phyloP scores from a whole-genome alignment of 139 green algal genomes.

The Monoraphidium neglectum region DNA sequence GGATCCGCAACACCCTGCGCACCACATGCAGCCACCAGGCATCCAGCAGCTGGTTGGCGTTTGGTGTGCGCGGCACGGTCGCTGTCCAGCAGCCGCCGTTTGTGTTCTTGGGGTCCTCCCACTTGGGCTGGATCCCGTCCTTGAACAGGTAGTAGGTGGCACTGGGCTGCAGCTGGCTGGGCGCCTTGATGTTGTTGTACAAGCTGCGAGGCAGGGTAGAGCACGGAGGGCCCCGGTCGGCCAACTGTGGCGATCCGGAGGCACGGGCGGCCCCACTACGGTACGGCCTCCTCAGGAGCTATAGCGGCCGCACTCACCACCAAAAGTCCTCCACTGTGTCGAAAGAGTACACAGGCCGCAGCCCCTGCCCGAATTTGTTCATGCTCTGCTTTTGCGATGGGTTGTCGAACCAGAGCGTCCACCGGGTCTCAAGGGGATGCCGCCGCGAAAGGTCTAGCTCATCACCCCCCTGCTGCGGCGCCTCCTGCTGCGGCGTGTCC shows the following conservation, averaged over 20 bases:
- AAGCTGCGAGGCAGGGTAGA: conserved; percentile 69
- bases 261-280: background rate
- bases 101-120: conserved; percentile 93
- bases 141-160: conserved; percentile 98
- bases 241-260: background rate
- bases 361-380: conserved; percentile 67
- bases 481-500: conserved; percentile 17
- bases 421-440: conserved; percentile 73
- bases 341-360: conserved; percentile 93
- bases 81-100: conserved; percentile 93
- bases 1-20: conserved; percentile 11
- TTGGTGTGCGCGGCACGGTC: conserved; percentile 54
- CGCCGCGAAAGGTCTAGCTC: conserved; percentile 54
- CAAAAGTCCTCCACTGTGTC: conserved; percentile 98
- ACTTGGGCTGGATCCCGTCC: conserved; percentile 97
- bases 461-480: background rate
- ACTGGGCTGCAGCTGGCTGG: conserved; percentile 78
- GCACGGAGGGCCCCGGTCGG: background rate
- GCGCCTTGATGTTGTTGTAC: conserved; percentile 99
- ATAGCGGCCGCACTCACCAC: conserved; percentile 73
- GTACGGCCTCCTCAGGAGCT: background rate
- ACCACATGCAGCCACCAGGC: conserved; percentile 93
- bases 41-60: conserved; percentile 79
- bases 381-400: conserved; percentile 71
- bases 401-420: conserved; percentile 97